Base-by-base conservation (phyloP, 345 rosid species). In the Eucalyptus regnans region DNA sequence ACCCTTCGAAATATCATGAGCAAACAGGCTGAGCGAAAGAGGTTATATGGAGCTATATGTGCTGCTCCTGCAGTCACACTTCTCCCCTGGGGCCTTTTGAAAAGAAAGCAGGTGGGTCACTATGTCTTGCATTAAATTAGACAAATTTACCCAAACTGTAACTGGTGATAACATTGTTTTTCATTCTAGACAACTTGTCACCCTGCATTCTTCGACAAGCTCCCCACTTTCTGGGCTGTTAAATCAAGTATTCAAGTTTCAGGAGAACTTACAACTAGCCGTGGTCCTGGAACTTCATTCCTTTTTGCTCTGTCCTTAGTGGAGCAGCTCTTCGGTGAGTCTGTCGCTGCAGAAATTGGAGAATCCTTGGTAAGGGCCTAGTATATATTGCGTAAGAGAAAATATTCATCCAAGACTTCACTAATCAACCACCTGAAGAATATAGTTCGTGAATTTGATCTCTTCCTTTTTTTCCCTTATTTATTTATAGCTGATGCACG, bases 11-110 rank as follows among this genome's bases (percentile, higher is more conserved):
- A 90, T 91, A 96, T 97, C 81, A 93, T 93, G 81, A 95, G 94
- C 93, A 95, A 93, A 91, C 99, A 97, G 90, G 98, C 96, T 9
- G 98, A 93, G 90, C 93, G 91, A 64, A 95, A 93, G 92, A 92
- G 97, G 90, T 90, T 96, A 46, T 95, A 95, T 83, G 99, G 98
- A 88, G 99, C 98, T 88, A 96, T 96, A 92, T 96, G 96, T 89
- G 94, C 97, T 91, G 98, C 99, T 89, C 99, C 99, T 64, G 99
- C 99, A 37, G 92, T 96, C 68, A 94, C 99, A 81, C 98, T 96
- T 90, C 96, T 97, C 88, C 99, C 99, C 52, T 97, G 99, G 99
- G 99, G 99, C 48, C 98, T 97, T 91, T 90, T 95, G 90, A 94
- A 89, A 76, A 93, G 93, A 90, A 97, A 95, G 93, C 92, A 92